phyloP scores from a whole-genome alignment of 495 filamentous ascomycete genomes.

The Penicillium bialowiezense region DNA sequence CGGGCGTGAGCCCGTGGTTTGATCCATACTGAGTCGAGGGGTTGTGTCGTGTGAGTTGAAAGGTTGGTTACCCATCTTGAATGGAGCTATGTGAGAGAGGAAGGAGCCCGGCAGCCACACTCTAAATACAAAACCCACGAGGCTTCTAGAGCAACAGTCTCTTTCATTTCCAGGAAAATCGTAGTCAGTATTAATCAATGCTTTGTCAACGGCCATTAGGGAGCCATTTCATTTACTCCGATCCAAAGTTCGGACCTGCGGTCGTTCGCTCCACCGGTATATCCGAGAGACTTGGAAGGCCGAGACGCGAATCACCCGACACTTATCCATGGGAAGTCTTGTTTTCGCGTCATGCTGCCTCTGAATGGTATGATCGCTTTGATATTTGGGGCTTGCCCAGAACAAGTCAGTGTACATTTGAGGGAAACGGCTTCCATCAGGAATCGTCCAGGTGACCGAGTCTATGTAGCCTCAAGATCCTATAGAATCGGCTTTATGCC shows the following conservation, averaged over 20 bases:
- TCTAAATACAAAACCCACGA: no score
- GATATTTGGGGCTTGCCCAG: no score
- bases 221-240: not conserved
- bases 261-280: not conserved
- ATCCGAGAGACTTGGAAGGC: not conserved
- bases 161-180: no score
- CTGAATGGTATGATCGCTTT: no score
- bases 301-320: not conserved
- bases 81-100: no score
- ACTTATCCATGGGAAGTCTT: no score
- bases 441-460: no score
- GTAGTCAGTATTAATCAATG: not conserved
- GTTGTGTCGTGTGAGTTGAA: slow-evolving; percentile 23
- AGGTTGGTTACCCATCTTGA: slow-evolving; percentile 9
- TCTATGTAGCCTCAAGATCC: no score
- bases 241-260: not conserved
- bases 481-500: no score
- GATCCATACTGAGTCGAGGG: slow-evolving; percentile 24
- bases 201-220: not conserved
- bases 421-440: no score
- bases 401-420: no score
- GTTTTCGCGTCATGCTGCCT: not conserved
- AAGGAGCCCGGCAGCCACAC: no score
- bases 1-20: not conserved
- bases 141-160: not conserved